A percentile compares a stretch with the other conserved stretches of the same genome.
Evolutionary conservation across 331 rosid genomes (phyloP).

Genomic region (Ulmus americana): DNA sequence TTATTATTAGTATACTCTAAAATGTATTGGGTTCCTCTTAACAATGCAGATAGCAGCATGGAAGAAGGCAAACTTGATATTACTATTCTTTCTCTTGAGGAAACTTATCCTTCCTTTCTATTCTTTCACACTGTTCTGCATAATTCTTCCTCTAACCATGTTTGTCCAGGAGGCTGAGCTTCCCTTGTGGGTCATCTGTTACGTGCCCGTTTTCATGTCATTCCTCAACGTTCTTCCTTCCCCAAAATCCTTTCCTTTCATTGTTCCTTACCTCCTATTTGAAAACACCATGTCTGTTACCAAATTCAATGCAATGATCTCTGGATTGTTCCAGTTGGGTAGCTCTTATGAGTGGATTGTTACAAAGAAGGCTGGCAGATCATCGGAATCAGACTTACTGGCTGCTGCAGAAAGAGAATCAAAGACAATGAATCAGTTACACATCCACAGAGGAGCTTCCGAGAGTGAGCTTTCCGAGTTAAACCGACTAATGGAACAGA

Average conservation of each 20-base stretch:
- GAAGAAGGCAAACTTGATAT: constrained; percentile 82
- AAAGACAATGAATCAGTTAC: constrained; percentile 47
- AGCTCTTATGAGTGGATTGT: constrained; percentile 97
- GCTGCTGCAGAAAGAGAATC: constrained; percentile 64
- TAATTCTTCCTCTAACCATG: constrained; percentile 92
- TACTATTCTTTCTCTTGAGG: constrained; percentile 78
- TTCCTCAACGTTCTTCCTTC: constrained; percentile 84
- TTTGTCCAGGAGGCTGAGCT: constrained; percentile 96
- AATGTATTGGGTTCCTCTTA: constrained; percentile 16
- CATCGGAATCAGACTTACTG: constrained; percentile 69
- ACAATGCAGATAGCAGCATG: constrained; percentile 64
- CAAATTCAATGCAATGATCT: constrained; percentile 91
- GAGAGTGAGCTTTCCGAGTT: constrained; percentile 61
- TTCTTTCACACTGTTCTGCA: constrained; percentile 90
- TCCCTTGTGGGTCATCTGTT: constrained; percentile 86
- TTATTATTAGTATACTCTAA: constrained; percentile 1
- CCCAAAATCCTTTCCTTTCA: constrained; percentile 83
- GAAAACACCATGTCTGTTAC: constrained; percentile 96
- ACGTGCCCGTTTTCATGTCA: constrained; percentile 85
- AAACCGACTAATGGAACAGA: constrained; percentile 44
- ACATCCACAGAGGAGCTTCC: constrained; percentile 57
- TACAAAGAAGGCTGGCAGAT: constrained; percentile 86
- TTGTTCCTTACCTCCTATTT: constrained; percentile 83
- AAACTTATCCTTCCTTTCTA: constrained; percentile 90
- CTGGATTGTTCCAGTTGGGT: constrained; percentile 86